Conservation (phyloP, 1,139 yeast genomes). For the Scheffersomyces titani region DNA sequence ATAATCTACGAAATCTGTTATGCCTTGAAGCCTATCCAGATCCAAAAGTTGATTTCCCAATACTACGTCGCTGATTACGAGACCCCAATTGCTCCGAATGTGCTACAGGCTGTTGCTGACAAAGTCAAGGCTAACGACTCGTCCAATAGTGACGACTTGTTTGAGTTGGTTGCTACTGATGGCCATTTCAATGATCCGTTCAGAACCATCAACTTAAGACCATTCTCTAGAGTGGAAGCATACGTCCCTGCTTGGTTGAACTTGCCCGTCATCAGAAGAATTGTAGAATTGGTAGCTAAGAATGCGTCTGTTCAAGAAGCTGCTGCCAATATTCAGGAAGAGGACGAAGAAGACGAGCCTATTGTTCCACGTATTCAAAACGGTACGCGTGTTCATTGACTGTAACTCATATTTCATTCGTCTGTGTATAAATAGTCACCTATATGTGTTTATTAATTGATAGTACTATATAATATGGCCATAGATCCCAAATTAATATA, state of each 20-base stretch:
- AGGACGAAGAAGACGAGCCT: constrained; percentile 10
- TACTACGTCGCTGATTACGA: constrained; percentile 95
- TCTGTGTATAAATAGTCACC: not conserved
- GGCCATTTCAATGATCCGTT: constrained; percentile 90
- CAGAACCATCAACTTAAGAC: constrained; percentile 81
- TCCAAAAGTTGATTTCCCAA: constrained; percentile 87
- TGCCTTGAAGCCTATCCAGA: constrained; percentile 89
- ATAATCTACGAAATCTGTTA: constrained; percentile 94
- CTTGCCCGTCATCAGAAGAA: constrained; percentile 83
- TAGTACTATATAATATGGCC: not conserved
- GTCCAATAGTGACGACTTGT: constrained; percentile 62
- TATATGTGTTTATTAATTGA: not conserved
- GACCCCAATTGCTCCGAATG: constrained; percentile 85
- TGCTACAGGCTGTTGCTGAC: constrained; percentile 80
- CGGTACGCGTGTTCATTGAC: not conserved
- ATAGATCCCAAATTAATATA: not conserved
- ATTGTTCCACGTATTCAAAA: not conserved
- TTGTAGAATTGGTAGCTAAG: constrained; percentile 87
- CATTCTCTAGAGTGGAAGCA: constrained; percentile 88
- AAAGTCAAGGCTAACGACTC: constrained; percentile 69
- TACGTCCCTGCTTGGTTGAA: constrained; percentile 96
- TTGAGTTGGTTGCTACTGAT: constrained; percentile 67
- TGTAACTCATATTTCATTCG: not conserved
- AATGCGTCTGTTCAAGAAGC: constrained; percentile 59
- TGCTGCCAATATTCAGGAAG: constrained; percentile 9